A percentile compares a stretch with the other conserved stretches of the same genome.
These are phyloP conservation scores for Aspergillus indologenus DNA, from an alignment of 495 filamentous ascomycete genomes.

Conservation along the genomic window DNA sequence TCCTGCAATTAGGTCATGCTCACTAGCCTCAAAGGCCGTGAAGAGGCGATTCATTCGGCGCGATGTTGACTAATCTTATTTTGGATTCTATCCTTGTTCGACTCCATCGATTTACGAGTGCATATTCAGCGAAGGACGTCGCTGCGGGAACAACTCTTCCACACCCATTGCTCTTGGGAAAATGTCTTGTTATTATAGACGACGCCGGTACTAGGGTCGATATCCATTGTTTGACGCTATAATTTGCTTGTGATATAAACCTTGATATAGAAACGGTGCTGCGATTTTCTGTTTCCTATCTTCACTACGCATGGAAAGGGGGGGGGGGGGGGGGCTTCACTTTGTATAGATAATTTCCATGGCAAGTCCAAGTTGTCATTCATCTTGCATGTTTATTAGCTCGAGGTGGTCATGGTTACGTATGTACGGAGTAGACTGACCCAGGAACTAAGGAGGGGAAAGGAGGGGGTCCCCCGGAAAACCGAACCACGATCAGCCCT, in stretches of 20 bases:
- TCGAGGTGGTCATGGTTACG: constrained; percentile 31
- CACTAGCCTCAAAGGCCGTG: constrained; percentile 42
- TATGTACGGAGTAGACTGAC: constrained; percentile 19
- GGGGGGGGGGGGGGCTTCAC: neutral
- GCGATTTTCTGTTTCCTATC: constrained; percentile 5
- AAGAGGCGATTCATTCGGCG: constrained; percentile 15
- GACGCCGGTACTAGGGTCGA: neutral
- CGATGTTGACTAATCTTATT: constrained; percentile 9
- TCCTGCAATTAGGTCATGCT: constrained; percentile 88
- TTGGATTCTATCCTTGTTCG: neutral
- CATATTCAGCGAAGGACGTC: neutral
- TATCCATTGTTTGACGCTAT: neutral
- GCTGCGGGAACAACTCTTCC: neutral
- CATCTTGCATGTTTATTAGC: constrained; percentile 30
- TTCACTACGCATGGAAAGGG: constrained; percentile 9
- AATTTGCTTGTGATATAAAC: neutral
- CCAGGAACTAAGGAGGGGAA: constrained; percentile 21
- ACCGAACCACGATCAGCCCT: constrained; percentile 4
- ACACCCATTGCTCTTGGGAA: neutral
- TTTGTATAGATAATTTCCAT: neutral
- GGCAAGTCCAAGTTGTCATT: constrained; percentile 30
- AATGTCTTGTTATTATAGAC: neutral
- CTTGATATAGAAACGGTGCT: neutral
- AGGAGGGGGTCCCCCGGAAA: neutral
- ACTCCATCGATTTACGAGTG: constrained; percentile 29